Evolutionary conservation across 73 alveolate species (phyloP).

Genomic region (Paramecium pentaurelia): DNA sequence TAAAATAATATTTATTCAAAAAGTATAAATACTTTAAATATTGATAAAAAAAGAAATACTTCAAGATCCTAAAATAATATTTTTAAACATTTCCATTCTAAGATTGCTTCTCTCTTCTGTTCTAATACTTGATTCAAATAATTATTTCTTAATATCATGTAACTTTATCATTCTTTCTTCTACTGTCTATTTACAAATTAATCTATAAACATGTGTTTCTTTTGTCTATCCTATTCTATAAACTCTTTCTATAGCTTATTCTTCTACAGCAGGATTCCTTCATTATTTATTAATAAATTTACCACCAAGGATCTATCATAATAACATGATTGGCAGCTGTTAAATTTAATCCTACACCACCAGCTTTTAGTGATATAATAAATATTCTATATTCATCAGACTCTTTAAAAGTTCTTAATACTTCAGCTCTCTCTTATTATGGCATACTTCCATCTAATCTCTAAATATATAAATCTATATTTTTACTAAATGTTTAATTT

Average conservation of each 20-base stretch:
- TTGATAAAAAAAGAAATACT: neutral
- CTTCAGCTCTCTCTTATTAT: constrained; percentile 55
- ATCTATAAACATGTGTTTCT: neutral
- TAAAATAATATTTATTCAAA: neutral
- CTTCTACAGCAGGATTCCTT: constrained; percentile 66
- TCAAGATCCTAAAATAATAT: neutral
- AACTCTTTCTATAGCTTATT: constrained; percentile 53
- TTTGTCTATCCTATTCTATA: constrained; percentile 15
- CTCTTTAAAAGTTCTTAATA: constrained; percentile 40
- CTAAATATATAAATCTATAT: constrained; percentile 39
- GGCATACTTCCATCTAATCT: constrained; percentile 60
- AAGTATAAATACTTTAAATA: neutral
- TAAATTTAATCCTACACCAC: constrained; percentile 93
- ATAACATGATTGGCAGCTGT: constrained; percentile 92
- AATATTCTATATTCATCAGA: constrained; percentile 46
- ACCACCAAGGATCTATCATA: constrained; percentile 98
- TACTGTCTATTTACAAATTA: neutral
- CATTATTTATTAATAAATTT: constrained; percentile 17
- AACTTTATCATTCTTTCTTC: neutral
- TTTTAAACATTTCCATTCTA: constrained; percentile 7
- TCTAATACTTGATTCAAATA: neutral
- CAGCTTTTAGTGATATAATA: constrained; percentile 73
- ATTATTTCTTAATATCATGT: neutral
- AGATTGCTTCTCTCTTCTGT: neutral
- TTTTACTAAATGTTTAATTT: constrained; percentile 60